Evolutionary conservation across 257 asterid species (phyloP).

Genomic region (Solanum clarkiae): DNA sequence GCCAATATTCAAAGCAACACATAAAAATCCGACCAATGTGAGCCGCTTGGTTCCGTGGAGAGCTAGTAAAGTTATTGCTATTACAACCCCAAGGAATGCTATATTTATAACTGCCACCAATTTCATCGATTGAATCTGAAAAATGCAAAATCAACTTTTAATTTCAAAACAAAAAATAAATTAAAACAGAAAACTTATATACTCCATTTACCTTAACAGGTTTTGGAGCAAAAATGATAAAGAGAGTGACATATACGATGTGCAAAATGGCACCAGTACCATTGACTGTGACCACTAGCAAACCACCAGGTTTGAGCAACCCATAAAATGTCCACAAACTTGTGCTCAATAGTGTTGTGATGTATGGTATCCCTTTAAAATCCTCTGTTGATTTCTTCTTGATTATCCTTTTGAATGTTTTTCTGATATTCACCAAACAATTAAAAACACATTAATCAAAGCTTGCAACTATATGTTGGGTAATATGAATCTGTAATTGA

Average conservation of each 20-base stretch:
- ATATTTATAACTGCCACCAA: slow-evolving; percentile 34
- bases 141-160: background rate
- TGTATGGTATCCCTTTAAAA: slow-evolving; percentile 45
- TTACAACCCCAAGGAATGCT: slow-evolving; percentile 38
- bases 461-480: background rate
- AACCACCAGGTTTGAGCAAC: slow-evolving; percentile 38
- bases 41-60: slow-evolving; percentile 23
- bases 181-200: background rate
- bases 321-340: slow-evolving; percentile 62
- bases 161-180: background rate
- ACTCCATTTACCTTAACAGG: slow-evolving; percentile 22
- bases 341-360: slow-evolving; percentile 37
- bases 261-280: slow-evolving; percentile 51
- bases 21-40: slow-evolving; percentile 43
- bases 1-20: slow-evolving; percentile 51
- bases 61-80: slow-evolving; percentile 23
- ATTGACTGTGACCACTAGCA: slow-evolving; percentile 51
- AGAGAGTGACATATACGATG: slow-evolving; percentile 37
- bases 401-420: slow-evolving; percentile 30
- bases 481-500: too few relatives aligned
- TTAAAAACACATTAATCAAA: background rate
- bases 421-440: slow-evolving; percentile 8
- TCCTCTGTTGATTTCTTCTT: slow-evolving; percentile 46
- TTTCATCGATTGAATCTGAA: slow-evolving; percentile 29
- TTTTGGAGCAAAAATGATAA: slow-evolving; percentile 42